Conservation (phyloP, 352 stramenopile genomes). For the Phytophthora kernoviae region DNA sequence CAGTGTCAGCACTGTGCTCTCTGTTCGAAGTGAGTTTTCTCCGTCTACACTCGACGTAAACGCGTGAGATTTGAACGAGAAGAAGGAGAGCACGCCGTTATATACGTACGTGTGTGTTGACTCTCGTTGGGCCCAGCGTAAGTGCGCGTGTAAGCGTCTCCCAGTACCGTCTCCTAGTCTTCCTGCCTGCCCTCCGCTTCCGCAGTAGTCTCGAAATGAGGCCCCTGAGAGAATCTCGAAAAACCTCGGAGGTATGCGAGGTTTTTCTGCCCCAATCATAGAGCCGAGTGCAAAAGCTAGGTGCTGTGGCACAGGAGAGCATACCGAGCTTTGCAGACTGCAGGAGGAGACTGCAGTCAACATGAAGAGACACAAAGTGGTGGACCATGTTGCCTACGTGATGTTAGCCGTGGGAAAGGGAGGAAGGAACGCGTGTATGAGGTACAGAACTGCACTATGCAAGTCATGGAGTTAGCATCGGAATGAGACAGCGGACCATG, state of each 20-base stretch:
- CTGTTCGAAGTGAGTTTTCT: too few relatives aligned
- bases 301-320: neutral
- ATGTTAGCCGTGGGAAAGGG: too few relatives aligned
- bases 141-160: slow-evolving; percentile 15
- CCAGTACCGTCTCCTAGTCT: slow-evolving; percentile 4
- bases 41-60: too few relatives aligned
- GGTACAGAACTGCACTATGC: too few relatives aligned
- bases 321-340: too few relatives aligned
- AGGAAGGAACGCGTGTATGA: too few relatives aligned
- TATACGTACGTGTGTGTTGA: too few relatives aligned
- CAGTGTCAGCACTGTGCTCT: neutral
- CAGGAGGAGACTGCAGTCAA: too few relatives aligned
- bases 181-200: slow-evolving; percentile 17
- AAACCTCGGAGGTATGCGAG: slow-evolving; percentile 25
- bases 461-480: neutral
- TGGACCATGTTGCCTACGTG: too few relatives aligned
- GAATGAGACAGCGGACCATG: neutral
- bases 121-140: neutral
- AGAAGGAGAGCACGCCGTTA: too few relatives aligned
- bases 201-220: slow-evolving; percentile 31
- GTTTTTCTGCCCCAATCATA: slow-evolving; percentile 15
- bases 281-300: neutral
- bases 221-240: slow-evolving; percentile 27
- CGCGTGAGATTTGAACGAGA: too few relatives aligned
- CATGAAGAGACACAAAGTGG: too few relatives aligned